phyloP scores from a whole-genome alignment of 2,329 filamentous ascomycete genomes.

The Biscogniauxia mediterranea region DNA sequence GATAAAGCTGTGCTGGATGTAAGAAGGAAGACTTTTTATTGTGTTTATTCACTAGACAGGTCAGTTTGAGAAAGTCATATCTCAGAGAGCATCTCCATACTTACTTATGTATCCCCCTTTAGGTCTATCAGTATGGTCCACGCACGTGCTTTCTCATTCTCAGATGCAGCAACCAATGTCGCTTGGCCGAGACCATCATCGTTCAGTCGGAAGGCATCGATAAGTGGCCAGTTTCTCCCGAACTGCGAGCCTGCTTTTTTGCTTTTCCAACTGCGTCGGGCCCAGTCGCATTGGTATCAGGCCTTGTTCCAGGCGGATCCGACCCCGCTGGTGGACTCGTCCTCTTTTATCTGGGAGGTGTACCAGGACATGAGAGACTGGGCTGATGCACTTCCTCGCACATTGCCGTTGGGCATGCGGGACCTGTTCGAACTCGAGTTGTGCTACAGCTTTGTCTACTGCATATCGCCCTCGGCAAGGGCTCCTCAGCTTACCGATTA shows the following conservation, averaged over 20 bases:
- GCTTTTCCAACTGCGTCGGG: constrained; percentile 77
- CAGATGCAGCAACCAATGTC: constrained; percentile 82
- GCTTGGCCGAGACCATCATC: constrained; percentile 62
- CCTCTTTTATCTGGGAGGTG: constrained; percentile 71
- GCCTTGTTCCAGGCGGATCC: constrained; percentile 78
- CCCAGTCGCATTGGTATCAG: constrained; percentile 89
- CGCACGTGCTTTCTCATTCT: constrained; percentile 87
- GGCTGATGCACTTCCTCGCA: constrained; percentile 72
- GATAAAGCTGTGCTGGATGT: constrained; percentile 71
- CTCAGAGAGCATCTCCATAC: background rate
- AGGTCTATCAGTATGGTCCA: constrained; percentile 78
- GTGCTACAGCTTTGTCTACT: constrained; percentile 87
- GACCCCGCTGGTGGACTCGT: constrained; percentile 64
- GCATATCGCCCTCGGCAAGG: constrained; percentile 75
- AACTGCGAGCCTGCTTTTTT: constrained; percentile 70
- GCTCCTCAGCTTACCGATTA: constrained; percentile 73
- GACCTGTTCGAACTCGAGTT: constrained; percentile 84
- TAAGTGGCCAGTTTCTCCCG: constrained; percentile 45
- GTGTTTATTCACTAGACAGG: constrained; percentile 86
- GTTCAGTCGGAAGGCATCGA: constrained; percentile 41
- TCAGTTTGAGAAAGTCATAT: constrained; percentile 36
- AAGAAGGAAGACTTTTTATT: constrained; percentile 83
- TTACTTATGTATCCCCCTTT: constrained; percentile 4
- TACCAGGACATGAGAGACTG: constrained; percentile 77
- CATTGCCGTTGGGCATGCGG: constrained; percentile 62